These are phyloP conservation scores for Casuarina cunninghamiana DNA, from an alignment of 306 rosid genomes.

Conservation along the genomic window DNA sequence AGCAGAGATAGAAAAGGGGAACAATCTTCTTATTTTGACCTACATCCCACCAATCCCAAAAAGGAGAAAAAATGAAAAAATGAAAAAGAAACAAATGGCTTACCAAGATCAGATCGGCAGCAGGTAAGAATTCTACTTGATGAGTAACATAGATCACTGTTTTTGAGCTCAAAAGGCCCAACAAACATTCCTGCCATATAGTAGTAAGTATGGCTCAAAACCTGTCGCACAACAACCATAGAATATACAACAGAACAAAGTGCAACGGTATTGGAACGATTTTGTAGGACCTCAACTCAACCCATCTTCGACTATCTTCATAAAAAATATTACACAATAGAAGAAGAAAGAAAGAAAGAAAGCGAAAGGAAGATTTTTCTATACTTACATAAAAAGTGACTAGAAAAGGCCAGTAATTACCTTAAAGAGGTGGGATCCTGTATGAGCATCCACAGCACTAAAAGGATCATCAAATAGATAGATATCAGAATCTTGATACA, in stretches of 20 bases:
- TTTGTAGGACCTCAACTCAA: not conserved
- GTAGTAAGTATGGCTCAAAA: not conserved
- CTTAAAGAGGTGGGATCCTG: constrained; percentile 88
- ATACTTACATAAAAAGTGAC: not conserved
- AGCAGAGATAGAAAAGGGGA: constrained; percentile 5
- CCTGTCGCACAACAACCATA: not conserved
- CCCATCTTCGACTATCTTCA: not conserved
- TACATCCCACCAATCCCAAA: not conserved
- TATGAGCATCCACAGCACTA: constrained; percentile 92
- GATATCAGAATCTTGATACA: constrained; percentile 81
- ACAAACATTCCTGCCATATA: constrained; percentile 66
- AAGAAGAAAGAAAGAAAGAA: not conserved
- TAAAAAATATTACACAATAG: not conserved
- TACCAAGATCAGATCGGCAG: constrained; percentile 81
- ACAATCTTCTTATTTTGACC: not conserved
- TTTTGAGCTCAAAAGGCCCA: constrained; percentile 70
- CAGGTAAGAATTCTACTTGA: constrained; percentile 88
- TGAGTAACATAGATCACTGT: constrained; percentile 81
- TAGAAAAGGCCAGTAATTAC: constrained; percentile 23
- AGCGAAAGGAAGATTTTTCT: not conserved
- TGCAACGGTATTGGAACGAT: not conserved
- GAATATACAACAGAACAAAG: not conserved
- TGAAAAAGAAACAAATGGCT: constrained; percentile 18
- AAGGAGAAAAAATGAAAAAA: constrained; percentile 7
- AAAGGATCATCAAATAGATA: constrained; percentile 91